phyloP scores from a whole-genome alignment of 2,329 filamentous ascomycete genomes.

The Neonectria magnoliae region DNA sequence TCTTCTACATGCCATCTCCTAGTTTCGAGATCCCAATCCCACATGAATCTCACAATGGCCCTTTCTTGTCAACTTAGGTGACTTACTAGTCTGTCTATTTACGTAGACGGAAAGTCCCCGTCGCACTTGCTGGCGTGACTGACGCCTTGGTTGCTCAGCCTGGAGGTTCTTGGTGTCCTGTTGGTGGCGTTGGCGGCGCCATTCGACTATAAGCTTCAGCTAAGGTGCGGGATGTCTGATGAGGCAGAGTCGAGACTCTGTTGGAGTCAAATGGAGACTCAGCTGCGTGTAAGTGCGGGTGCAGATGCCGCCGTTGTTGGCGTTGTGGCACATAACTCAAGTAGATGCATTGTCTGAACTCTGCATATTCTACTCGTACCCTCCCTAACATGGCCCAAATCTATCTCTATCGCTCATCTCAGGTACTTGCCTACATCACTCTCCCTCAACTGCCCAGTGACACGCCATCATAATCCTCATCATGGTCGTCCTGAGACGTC shows the following conservation, averaged over 20 bases:
- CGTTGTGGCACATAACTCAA: background rate
- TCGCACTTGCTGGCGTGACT: background rate
- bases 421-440: background rate
- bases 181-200: background rate
- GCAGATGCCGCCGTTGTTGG: background rate
- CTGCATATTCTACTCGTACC: too few relatives aligned
- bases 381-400: too few relatives aligned
- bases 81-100: background rate
- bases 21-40: too few relatives aligned
- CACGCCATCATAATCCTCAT: background rate
- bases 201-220: background rate
- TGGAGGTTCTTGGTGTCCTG: background rate
- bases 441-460: background rate
- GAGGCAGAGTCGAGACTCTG: background rate
- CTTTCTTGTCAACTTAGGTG: too few relatives aligned
- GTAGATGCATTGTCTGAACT: background rate
- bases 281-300: too few relatives aligned
- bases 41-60: too few relatives aligned
- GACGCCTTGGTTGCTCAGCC: background rate
- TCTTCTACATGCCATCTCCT: too few relatives aligned
- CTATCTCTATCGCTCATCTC: too few relatives aligned
- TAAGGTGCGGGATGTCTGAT: background rate
- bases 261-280: background rate
- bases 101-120: background rate
- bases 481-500: conserved; percentile 52